phyloP scores from a whole-genome alignment of 169 alveolate species.

The Babesia ovis region DNA sequence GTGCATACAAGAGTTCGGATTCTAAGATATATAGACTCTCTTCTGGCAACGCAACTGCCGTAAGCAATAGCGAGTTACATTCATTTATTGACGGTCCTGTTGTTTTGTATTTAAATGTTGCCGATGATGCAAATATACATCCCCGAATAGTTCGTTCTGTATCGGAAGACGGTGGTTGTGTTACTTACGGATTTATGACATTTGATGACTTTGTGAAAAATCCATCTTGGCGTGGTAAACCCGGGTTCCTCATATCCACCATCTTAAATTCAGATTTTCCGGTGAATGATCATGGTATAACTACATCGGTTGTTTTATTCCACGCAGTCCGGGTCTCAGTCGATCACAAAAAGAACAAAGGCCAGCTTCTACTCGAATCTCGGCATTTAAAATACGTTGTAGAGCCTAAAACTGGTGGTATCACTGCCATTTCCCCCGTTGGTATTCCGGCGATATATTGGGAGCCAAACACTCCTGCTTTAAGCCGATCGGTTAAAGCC shows the following conservation, averaged over 20 bases:
- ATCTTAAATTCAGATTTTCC: neutral
- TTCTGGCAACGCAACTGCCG: neutral
- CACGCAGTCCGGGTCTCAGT: neutral
- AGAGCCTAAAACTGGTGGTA: neutral
- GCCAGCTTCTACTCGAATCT: neutral
- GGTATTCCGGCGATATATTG: neutral
- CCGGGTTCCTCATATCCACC: neutral
- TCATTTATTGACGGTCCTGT: neutral
- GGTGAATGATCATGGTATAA: neutral
- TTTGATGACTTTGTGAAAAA: neutral
- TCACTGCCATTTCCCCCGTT: neutral
- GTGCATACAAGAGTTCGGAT: too few species aligned
- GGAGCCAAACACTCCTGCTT: neutral
- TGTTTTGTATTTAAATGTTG: neutral
- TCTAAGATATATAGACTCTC: neutral
- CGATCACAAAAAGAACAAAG: neutral
- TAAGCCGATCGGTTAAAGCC: neutral
- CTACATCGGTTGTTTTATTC: neutral
- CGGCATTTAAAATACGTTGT: neutral
- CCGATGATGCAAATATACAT: neutral
- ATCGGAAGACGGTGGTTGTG: neutral
- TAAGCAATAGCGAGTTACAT: neutral
- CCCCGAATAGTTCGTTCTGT: neutral
- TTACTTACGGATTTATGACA: neutral
- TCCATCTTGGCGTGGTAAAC: neutral